phyloP scores from a whole-genome alignment of 2,329 filamentous ascomycete genomes.

The Cordyceps tenuipes region DNA sequence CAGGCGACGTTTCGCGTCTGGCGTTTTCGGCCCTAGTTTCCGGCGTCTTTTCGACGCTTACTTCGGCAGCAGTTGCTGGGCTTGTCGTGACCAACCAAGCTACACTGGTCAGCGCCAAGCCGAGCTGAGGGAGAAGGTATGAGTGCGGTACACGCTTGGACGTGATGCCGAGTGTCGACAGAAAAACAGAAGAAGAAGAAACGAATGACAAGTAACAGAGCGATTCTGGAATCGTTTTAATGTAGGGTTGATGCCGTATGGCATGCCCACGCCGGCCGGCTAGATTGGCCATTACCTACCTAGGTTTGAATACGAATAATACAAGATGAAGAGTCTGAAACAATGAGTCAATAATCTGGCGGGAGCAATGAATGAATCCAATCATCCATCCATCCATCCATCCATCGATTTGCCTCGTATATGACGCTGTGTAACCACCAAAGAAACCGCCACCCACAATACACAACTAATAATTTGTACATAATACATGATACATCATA shows the following conservation, averaged over 20 bases:
- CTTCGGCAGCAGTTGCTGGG: conserved; percentile 68
- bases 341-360: neutral
- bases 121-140: neutral
- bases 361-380: neutral
- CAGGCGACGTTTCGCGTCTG: conserved; percentile 66
- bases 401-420: neutral
- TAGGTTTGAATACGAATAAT: neutral
- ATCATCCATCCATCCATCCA: too few relatives aligned
- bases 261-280: neutral
- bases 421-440: neutral
- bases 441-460: neutral
- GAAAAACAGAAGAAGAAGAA: neutral
- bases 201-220: neutral
- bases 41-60: conserved; percentile 71
- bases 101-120: conserved; percentile 1
- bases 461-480: neutral
- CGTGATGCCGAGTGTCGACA: neutral
- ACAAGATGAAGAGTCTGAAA: neutral
- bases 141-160: neutral
- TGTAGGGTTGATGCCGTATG: conserved; percentile 11
- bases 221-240: neutral
- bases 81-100: conserved; percentile 55
- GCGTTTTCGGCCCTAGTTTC: conserved; percentile 70
- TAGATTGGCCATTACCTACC: neutral
- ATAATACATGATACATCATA: too few relatives aligned